Base-by-base conservation (phyloP, 208 protist genomes). In the Trypanosoma mega region DNA sequence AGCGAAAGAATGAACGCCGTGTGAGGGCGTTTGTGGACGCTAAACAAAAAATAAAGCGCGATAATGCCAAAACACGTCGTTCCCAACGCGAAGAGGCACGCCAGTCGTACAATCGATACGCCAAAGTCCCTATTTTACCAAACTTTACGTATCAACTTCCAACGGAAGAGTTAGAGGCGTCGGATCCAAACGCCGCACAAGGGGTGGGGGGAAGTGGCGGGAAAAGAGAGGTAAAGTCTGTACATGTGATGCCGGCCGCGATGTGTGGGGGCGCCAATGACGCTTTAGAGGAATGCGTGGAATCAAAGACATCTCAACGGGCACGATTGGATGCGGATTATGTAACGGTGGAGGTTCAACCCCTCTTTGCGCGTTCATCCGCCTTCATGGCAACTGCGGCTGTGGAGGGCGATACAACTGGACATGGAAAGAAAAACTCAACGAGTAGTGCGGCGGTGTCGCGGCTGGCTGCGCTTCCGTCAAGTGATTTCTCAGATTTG, bases 101-200 rank as follows among this genome's bases (percentile, higher is more conserved):
- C 3, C 67, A 76, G 51, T 80, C 85, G 34, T 94, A 92, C 70
- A 94, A 94, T 65, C 80, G 78, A 63, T 94, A 87, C 71, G 88
- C 88, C 6, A 73, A 74, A 1, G 70, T 94, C 12, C 88, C 88
- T 8, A 94, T 94, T 63, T 59, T 94, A 14, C 88, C 88, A 7
- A 82, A 94, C 71, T 94, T 91, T 74, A 89, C 80, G 26, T 94
- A 82, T 62, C 59, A 80, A 30, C 63, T 94, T 11, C 87, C 87
- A 0, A 43, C 21, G 30, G 63, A 69, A 18, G 20, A 21, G 18
- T 21, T 29, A n/a, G 12, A 20, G n/a, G 9, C 2, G 24, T 26
- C 2, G 39, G 11, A 44, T 7, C 7, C 18, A 18, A 26, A 57
- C 55, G 60, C 26, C 24, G 50, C 72, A 26, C 44, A 36, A n/a